phyloP scores from a whole-genome alignment of 2,329 filamentous ascomycete species.

The Penicillium sp. region DNA sequence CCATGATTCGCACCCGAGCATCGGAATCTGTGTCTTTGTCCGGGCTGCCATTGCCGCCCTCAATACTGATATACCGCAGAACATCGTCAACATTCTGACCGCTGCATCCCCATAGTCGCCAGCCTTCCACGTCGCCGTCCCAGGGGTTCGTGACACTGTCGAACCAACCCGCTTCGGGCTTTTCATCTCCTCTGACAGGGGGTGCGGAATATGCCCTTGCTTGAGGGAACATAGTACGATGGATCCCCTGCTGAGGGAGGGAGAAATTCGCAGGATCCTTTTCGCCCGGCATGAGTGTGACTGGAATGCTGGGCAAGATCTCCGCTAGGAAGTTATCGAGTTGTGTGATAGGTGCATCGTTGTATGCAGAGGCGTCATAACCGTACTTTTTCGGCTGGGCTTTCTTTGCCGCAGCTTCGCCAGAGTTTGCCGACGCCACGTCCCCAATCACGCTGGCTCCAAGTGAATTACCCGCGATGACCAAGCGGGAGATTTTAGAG shows the following conservation, averaged over 20 bases:
- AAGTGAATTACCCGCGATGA: conserved; percentile 91
- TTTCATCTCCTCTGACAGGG: conserved; percentile 32
- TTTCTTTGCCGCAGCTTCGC: conserved; percentile 42
- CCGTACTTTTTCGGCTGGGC: conserved; percentile 76
- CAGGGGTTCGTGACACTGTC: conserved; percentile 90
- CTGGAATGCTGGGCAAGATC: conserved; percentile 78
- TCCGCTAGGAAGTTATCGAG: conserved; percentile 79
- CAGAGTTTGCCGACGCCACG: conserved; percentile 40
- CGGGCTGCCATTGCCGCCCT: conserved; percentile 27
- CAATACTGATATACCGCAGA: conserved; percentile 75
- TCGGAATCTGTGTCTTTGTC: conserved; percentile 50
- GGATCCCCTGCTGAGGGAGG: conserved; percentile 88
- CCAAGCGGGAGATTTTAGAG: conserved; percentile 70
- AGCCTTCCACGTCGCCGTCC: conserved; percentile 86
- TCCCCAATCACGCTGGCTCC: conserved; percentile 39
- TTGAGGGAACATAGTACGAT: conserved; percentile 83
- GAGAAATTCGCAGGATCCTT: conserved; percentile 85
- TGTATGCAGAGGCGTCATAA: conserved; percentile 86
- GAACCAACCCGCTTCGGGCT: conserved; percentile 66
- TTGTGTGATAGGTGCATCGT: conserved; percentile 76
- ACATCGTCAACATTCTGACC: conserved; percentile 94
- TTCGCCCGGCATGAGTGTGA: conserved; percentile 82
- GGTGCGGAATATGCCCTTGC: conserved; percentile 63
- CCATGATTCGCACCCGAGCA: conserved; percentile 82
- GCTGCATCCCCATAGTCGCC: conserved; percentile 78